Conservation (phyloP, 2,329 filamentous ascomycete species). For the Aspergillus sp. region DNA sequence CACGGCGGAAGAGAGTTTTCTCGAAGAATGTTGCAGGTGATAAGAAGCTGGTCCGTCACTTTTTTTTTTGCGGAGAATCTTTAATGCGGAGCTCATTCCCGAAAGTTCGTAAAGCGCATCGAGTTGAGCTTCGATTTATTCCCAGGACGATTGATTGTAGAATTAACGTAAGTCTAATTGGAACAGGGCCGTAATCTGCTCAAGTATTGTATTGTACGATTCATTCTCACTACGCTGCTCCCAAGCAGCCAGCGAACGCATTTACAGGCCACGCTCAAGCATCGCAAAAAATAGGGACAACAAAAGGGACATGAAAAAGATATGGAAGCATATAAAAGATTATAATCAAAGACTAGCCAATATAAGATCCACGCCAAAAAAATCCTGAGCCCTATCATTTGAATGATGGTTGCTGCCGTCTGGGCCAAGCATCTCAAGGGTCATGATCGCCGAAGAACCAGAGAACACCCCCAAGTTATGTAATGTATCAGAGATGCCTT, state of each 20-base stretch:
- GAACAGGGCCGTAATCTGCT: too few species aligned
- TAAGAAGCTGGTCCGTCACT: slow-evolving; percentile 23
- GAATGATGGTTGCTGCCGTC: background rate
- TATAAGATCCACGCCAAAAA: background rate
- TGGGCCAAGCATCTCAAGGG: slow-evolving; percentile 16
- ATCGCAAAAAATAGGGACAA: too few species aligned
- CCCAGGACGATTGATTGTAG: background rate
- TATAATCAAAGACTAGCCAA: background rate
- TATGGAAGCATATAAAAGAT: too few species aligned
- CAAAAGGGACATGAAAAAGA: too few species aligned
- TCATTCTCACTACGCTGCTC: too few species aligned
- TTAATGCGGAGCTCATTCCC: slow-evolving; percentile 27
- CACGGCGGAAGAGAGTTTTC: background rate
- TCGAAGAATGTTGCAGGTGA: slow-evolving; percentile 15
- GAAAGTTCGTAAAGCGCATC: background rate
- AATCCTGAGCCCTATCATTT: slow-evolving; percentile 23
- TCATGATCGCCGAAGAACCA: slow-evolving; percentile 8
- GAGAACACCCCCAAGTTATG: slow-evolving; percentile 57
- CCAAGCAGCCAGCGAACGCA: too few species aligned
- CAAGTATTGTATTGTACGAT: too few species aligned
- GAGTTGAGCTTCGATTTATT: background rate
- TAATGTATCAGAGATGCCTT: slow-evolving; percentile 87
- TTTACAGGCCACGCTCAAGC: too few species aligned
- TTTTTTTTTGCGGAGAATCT: slow-evolving; percentile 26
- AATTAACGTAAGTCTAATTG: too few species aligned